Evolutionary conservation across 192 early-diverging fungal species (phyloP), one percentile per base, ranked within the genome.

Genomic region (Backusella australiensis): DNA sequence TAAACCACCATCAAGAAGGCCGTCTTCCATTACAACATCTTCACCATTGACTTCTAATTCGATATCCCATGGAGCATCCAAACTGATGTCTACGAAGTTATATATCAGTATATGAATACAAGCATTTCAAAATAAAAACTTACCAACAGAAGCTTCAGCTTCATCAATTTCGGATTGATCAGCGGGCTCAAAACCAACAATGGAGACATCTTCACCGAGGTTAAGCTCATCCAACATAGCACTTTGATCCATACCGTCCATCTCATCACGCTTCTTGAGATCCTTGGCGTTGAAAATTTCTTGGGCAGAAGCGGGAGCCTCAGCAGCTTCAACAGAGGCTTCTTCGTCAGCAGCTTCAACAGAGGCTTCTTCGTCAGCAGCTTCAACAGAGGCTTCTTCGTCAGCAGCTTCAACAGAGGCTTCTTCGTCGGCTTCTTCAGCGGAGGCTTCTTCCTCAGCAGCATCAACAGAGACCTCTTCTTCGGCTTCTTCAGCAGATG

Each of bases 191-290:
- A 34, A 21, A 19, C n/a, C 35, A 21, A n/a, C 67, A 68, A 35
- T 15, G 34, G 67, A 36, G 32, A 38, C 32, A 19, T 36, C 6
- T 6, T 49, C 46, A 19, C 17, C 46, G 3, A 49, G 17, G 0
- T 49, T 19, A 49, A 49, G 46, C 17, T 49, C 17, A 1, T n/a
- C 19, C 19, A n/a, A 49, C 15, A 49, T 49, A 17, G 46, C 46
- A 19, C 17, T n/a, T 15, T 49, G 46, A 6, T 19, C 67, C 14
- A 35, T 2, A 12, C 35, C 35, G 0, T 68, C 35, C n/a, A 39
- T 23, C 17, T 69, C 26, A 41, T 14, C 68, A 69, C 68, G 35
- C 68, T 69, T 69, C 34, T 69, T 69, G n/a, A 69, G 34, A 69
- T 69, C 68, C 1, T 38, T 38, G 21, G 38, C 68, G 19, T 39